These are phyloP conservation scores for Yamagishiella unicocca DNA, from an alignment of 139 green algal species.

Conservation along the genomic window DNA sequence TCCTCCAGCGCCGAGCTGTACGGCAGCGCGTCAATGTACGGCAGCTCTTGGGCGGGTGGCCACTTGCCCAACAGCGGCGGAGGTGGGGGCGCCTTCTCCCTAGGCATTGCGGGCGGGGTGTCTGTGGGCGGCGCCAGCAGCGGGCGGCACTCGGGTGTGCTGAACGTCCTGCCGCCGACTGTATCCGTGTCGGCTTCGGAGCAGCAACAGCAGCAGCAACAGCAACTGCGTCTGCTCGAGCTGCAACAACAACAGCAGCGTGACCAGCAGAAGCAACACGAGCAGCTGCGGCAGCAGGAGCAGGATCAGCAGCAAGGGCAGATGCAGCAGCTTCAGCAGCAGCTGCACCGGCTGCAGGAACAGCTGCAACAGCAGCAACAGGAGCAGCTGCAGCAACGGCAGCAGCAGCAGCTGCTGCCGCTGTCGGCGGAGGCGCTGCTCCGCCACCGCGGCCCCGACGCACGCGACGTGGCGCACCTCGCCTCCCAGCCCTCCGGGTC, in stretches of 20 bases:
- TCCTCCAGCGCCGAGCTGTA: too few relatives aligned
- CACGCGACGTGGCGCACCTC: too few relatives aligned
- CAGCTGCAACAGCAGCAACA: background rate
- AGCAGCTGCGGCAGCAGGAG: background rate
- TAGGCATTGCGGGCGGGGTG: too few relatives aligned
- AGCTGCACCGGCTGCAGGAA: background rate
- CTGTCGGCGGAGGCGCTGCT: background rate
- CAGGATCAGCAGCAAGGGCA: background rate
- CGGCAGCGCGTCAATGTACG: background rate
- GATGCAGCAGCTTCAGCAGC: background rate
- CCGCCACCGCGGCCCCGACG: background rate
- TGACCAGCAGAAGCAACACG: background rate
- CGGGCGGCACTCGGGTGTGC: too few relatives aligned
- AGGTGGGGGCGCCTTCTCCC: too few relatives aligned
- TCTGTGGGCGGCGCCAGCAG: too few relatives aligned
- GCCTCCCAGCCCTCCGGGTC: too few relatives aligned
- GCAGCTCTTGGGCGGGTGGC: too few relatives aligned
- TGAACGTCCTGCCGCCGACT: too few relatives aligned
- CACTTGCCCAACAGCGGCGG: too few relatives aligned
- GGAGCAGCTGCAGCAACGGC: background rate
- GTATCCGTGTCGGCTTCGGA: too few relatives aligned
- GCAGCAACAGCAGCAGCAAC: background rate
- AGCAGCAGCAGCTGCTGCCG: background rate
- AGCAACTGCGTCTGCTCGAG: too few relatives aligned
- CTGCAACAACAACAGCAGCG: conserved; percentile 1